Evolutionary conservation across 2,329 filamentous ascomycete genomes (phyloP), one percentile per base, ranked within the genome.

Genomic region (Chrysosporium queenslandicum): DNA sequence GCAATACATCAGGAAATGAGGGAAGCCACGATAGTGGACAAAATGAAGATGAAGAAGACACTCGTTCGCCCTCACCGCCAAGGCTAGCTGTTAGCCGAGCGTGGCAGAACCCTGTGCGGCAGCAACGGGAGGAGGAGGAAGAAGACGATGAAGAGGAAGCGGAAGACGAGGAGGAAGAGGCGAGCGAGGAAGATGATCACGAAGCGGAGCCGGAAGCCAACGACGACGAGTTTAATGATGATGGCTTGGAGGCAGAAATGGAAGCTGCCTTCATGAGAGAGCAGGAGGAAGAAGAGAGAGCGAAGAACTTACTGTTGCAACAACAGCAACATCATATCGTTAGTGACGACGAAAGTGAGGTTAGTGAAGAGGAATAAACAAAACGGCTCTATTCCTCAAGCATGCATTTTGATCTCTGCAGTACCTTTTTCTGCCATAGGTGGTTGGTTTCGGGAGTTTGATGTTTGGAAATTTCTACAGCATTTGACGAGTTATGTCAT

Each of bases 281-380:
- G 55, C 37, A 40, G n/a, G 68, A 68, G 54, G 66, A 70, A 55
- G 70, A 74, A 25, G 72, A 74, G 23, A 61, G 63, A 25, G 66
- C 58, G 18, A 65, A 65, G 25, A 62, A 65, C 12, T 63, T 64
- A 47, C 58, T 58, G 14, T 59, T 65, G 41, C 56, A 60, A 6
- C 56, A 63, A 14, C 61, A 63, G 27, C 68, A 50, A 39, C 55
- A 46, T 14, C 55, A 56, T 30, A 29, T 56, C 40, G 58, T 61
- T 21, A 76, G 72, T 32, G 78, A 80, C 16, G 68, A 73, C 49
- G 80, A 83, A 64, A 83, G 80, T 58, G 79, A 82, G 59, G 51
- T 83, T 50, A 83, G 81, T 58, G 81, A 83, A 63, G 81, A 83
- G 63, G 81, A 83, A 62, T 43, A 16, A 27, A 23, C 21, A 23